Evolutionary conservation across 2,329 filamentous ascomycete species (phyloP), one percentile per base, ranked within the genome.

Genomic region (Alternaria dauci): DNA sequence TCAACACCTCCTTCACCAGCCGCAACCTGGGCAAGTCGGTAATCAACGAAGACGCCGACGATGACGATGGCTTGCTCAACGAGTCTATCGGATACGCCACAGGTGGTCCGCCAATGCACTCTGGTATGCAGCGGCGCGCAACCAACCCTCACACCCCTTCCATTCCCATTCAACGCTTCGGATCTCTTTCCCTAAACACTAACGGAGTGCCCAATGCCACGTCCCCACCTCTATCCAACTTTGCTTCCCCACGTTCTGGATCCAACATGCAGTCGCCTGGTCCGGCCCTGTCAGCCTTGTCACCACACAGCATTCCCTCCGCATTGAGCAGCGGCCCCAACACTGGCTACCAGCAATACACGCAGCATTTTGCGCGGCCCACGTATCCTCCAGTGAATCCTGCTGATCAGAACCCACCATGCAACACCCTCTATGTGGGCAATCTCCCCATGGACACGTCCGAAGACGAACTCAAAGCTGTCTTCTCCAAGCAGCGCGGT

Each of bases 401-500:
- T 0, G 94, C 94, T 12, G 94, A 99, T 74, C 92, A 97, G 79
- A 97, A 98, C 71, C 94, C 94, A 1, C 95, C 95, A 0, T 98
- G 95, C 85, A 98, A 99, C 76, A 99, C 95, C 0, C 85, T 99
- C 7, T 98, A 99, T 73, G 94, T 99, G 20, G 94, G 95, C n/a
- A 98, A 99, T 72, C 83, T 99, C 43, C 95, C 94, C 0, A 88
- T 94, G 58, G 92, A 97, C 75, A 96, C 94, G 0, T 94, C 92
- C 0, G 95, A 99, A 74, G 94, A 98, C 74, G 95, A 98, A 78
- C 86, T 99, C 57, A 98, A 98, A 80, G 88, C 91, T 23, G 86
- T 97, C 74, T 99, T 99, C 75, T 93, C 91, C 26, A 94, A 94
- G 79, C 92, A 96, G 77, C 89, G 94, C 48, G 95, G 95, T 4